Evolutionary conservation across 2,329 filamentous ascomycete species (phyloP).

Genomic region (Parastagonospora avenae): DNA sequence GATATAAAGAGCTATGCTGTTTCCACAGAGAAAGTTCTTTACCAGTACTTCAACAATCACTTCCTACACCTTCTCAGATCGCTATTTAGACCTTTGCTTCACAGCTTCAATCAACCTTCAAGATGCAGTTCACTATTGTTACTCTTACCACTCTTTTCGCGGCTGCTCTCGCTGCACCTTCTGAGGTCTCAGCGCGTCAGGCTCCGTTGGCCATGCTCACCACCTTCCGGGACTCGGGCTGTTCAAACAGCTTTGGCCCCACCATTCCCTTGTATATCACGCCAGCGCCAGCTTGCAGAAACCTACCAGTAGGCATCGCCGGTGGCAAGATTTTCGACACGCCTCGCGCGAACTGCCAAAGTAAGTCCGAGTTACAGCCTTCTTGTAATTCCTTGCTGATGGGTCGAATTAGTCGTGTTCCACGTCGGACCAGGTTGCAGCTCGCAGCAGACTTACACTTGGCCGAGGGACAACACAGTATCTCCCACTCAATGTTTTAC

Average conservation of each 20-base stretch:
- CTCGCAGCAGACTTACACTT: background rate
- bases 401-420: background rate
- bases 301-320: background rate
- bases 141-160: background rate
- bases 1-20: background rate
- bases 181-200: constrained; percentile 2
- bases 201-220: constrained; percentile 2
- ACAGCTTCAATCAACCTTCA: background rate
- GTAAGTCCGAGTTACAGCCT: constrained; percentile 4
- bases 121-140: constrained; percentile 3
- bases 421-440: constrained; percentile 2
- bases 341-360: constrained; percentile 1
- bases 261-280: no score
- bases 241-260: no score
- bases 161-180: background rate
- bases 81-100: no score
- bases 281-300: constrained; percentile 1
- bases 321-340: background rate
- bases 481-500: constrained; percentile 2
- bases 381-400: background rate
- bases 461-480: background rate
- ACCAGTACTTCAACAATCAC: background rate
- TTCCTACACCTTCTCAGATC: background rate
- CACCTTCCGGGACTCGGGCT: constrained; percentile 1
- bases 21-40: no score